Evolutionary conservation across 2,329 filamentous ascomycete genomes (phyloP).

Genomic region (Phaeosphaeria sp.): DNA sequence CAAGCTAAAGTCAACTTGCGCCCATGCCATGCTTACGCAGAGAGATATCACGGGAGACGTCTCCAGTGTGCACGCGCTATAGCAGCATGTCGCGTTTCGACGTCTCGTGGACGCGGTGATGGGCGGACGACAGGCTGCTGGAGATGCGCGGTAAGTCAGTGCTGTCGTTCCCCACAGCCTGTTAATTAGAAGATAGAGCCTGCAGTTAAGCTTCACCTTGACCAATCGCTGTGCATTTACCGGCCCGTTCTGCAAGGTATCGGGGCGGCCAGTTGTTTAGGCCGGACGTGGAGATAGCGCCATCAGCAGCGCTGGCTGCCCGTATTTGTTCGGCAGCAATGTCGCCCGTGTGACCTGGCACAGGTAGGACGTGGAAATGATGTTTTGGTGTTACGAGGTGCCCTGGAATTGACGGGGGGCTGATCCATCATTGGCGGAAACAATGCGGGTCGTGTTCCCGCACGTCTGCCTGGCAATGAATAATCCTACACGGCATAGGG

Average conservation of each 20-base stretch:
- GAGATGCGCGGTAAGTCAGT: constrained; percentile 19
- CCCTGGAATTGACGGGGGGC: background rate
- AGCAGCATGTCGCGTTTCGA: constrained; percentile 10
- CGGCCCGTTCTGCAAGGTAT: constrained; percentile 21
- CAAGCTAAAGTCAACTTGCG: constrained; percentile 32
- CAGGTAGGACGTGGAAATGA: background rate
- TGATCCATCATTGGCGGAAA: background rate
- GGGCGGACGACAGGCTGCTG: constrained; percentile 13
- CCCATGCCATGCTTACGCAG: constrained; percentile 36
- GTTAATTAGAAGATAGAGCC: constrained; percentile 20
- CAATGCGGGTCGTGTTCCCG: background rate
- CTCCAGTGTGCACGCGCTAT: constrained; percentile 3
- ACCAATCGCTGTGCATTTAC: constrained; percentile 15
- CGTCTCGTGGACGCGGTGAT: constrained; percentile 15
- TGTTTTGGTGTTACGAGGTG: constrained; percentile 1
- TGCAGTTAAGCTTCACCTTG: constrained; percentile 6
- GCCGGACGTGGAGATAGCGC: constrained; percentile 3
- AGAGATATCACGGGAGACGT: constrained; percentile 1
- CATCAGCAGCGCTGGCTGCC: background rate
- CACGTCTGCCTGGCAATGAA: too few species aligned
- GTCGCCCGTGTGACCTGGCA: constrained; percentile 2
- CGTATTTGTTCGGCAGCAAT: background rate
- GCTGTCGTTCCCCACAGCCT: constrained; percentile 13
- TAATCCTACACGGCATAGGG: background rate
- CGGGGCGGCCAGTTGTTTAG: constrained; percentile 13